Percentiles rank a stretch among this genome's conserved stretches.
Conservation (phyloP, 768 basidiomycete species). For the Lactifluus pinguis region DNA sequence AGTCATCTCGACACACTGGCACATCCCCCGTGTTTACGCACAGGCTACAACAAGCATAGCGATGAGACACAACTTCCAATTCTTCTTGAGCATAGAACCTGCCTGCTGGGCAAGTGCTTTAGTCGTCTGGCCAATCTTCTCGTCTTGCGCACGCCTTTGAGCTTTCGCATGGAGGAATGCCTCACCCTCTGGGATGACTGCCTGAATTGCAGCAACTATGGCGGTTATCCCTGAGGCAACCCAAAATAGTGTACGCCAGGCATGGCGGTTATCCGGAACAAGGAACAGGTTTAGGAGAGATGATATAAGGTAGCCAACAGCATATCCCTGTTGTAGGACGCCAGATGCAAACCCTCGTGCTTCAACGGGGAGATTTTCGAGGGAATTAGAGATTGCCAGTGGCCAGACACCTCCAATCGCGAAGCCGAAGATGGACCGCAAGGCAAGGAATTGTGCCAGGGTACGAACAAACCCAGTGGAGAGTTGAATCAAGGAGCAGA, state of each 20-base stretch:
- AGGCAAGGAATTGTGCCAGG: constrained; percentile 67
- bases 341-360: constrained; percentile 82
- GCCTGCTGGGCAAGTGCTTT: constrained; percentile 63
- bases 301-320: constrained; percentile 78
- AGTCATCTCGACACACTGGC: background rate
- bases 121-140: constrained; percentile 40
- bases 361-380: constrained; percentile 83
- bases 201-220: constrained; percentile 61
- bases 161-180: constrained; percentile 59
- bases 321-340: constrained; percentile 83
- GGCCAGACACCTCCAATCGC: constrained; percentile 91
- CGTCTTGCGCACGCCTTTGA: constrained; percentile 36
- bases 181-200: constrained; percentile 66
- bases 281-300: constrained; percentile 71
- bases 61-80: constrained; percentile 79
- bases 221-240: constrained; percentile 62
- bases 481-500: constrained; percentile 69
- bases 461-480: constrained; percentile 73
- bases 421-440: constrained; percentile 76
- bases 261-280: constrained; percentile 27
- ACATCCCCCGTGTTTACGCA: constrained; percentile 11
- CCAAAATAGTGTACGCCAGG: constrained; percentile 80
- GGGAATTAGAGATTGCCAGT: constrained; percentile 64
- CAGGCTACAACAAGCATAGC: constrained; percentile 72
- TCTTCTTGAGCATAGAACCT: constrained; percentile 61